Base-by-base conservation (phyloP, 2,329 filamentous ascomycete species). In the Trichoderma simmonsii region DNA sequence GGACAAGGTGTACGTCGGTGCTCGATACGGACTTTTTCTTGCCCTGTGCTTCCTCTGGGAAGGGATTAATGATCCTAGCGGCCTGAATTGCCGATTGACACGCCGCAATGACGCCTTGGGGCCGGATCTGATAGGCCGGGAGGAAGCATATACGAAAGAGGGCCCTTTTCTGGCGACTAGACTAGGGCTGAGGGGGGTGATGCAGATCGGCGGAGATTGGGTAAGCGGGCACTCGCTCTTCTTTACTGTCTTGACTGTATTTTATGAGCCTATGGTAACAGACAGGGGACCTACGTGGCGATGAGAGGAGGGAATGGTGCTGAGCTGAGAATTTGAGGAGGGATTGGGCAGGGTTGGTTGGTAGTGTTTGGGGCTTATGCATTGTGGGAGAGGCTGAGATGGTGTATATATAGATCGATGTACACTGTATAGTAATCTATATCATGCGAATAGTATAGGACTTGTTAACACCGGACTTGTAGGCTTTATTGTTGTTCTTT, bases 171-270 rank as follows among this genome's bases (percentile, higher is more conserved):
- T 43, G 15, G 39, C 39, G 21, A 67, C 64, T 67, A 67, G 21
- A 67, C 64, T 67, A 67, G 64, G 51, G 51, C 64, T 57, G 64
- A 57, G 48, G 48, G 61, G 61, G 64, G 32, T 67, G 12, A 39
- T 57, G 64, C 43, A 57, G 64, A 67, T 67, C 64, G 64, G 64
- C 64, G n/a, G 24, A 30, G 24, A 36, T 26, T 18, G 30, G 63
- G 8, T 56, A 48, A 60, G 57, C 56, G 56, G 56, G 34, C 39
- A 39, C 5, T 34, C 34, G 34, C 4, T 5, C 11, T n/a, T 32
- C 28, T 32, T 18, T 48, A 2, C 30, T 18, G 63, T n/a, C n/a
- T n/a, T n/a, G n/a, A n/a, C n/a, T n/a, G n/a, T n/a, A n/a, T n/a
- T n/a, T n/a, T n/a, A n/a, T 43, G 36, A 18, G 32, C 9, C 8